Conservation (phyloP, 768 basidiomycete species). For the Kwoniella sp. region DNA sequence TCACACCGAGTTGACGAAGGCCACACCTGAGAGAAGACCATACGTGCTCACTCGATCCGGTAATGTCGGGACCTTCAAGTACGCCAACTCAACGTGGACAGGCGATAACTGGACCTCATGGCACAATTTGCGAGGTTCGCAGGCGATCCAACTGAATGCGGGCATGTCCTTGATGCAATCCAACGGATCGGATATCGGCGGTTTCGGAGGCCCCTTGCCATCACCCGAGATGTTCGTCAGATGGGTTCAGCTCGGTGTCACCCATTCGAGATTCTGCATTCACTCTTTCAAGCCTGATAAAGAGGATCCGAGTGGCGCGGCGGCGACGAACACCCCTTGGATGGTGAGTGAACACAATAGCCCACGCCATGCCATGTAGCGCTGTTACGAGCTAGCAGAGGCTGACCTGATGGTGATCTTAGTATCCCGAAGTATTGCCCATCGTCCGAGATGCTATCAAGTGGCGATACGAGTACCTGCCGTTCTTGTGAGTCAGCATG, state of each 20-base stretch:
- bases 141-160: slow-evolving; percentile 50
- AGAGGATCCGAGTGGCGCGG: slow-evolving; percentile 40
- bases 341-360: slow-evolving; percentile 37
- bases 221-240: slow-evolving; percentile 51
- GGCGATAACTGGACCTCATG: slow-evolving; percentile 54
- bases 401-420: not conserved
- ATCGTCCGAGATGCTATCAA: slow-evolving; percentile 50
- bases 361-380: not conserved
- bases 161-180: slow-evolving; percentile 51
- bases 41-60: slow-evolving; percentile 54
- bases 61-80: slow-evolving; percentile 53
- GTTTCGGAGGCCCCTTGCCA: slow-evolving; percentile 53
- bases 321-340: slow-evolving; percentile 51
- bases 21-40: slow-evolving; percentile 41
- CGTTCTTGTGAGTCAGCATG: slow-evolving; percentile 48
- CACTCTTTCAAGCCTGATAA: slow-evolving; percentile 55
- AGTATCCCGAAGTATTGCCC: slow-evolving; percentile 53
- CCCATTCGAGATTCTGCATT: slow-evolving; percentile 54
- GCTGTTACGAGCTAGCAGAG: not conserved
- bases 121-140: slow-evolving; percentile 53
- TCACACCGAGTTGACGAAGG: slow-evolving; percentile 37
- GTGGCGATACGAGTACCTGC: slow-evolving; percentile 54
- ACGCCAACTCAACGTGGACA: slow-evolving; percentile 50
- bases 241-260: slow-evolving; percentile 53
- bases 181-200: slow-evolving; percentile 53